Evolutionary conservation across 2,329 filamentous ascomycete species (phyloP), one percentile per base, ranked within the genome.

Genomic region (Aspergillus clavatus): DNA sequence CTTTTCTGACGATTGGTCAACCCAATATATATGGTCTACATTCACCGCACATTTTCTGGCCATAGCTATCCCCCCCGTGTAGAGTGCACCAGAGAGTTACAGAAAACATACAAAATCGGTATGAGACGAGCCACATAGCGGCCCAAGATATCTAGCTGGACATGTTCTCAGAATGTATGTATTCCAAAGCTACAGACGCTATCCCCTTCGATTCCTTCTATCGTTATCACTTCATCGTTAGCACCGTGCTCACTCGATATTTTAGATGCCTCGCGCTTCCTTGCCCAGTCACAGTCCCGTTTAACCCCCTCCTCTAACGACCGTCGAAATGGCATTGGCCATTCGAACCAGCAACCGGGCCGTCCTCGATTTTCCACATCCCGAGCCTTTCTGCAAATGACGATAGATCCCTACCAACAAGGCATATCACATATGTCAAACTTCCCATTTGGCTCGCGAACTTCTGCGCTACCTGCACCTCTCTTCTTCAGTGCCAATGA

Each of bases 241-340:
- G 31, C 31, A 5, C 19, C 4, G 23, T 8, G 18, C 31, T 35
- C 31, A 35, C 31, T 19, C 31, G 8, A 21, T 11, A 18, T 18
- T 18, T 31, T 14, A 72, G 93, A 97, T 84, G 93, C 93, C 61
- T 97, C 91, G 56, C 86, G 85, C 58, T 98, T 98, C 68, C 82
- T 98, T 60, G 88, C 90, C 50, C 93, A 97, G 80, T 96, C 90
- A 56, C 90, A 95, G 75, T 95, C 90, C 50, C 85, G 89, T 52
- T 76, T 97, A 60, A 88, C 86, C 56, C 82, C 89, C 71, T 80
- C 85, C 65, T 70, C 79, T 48, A 81, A 81, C 45, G 67, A 72
- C 41, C 68, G 75, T 56, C 60, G 68, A 54, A 73, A 68, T 61
- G 73, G 70, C 40, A 64, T 72, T 61, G 75, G 72, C 59, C 74